Conservation (phyloP, 495 filamentous ascomycete genomes). For the Trichoderma reesei region DNA sequence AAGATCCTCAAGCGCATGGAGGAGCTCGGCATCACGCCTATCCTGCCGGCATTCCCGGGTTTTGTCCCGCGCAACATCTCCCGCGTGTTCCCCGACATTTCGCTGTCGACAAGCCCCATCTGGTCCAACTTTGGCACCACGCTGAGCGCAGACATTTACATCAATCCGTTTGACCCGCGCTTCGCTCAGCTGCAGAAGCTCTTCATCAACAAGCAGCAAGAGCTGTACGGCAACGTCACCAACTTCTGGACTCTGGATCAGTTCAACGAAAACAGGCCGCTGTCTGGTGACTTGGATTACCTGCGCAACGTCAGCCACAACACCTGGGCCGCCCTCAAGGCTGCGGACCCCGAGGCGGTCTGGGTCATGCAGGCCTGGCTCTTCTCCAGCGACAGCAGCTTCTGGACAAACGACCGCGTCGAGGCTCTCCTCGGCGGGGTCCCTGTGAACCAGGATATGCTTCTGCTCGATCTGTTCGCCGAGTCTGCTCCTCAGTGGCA, state of each 20-base stretch:
- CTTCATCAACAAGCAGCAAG: slow-evolving; percentile 40
- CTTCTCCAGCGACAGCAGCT: slow-evolving; percentile 33
- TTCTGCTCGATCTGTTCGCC: slow-evolving; percentile 44
- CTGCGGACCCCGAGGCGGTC: slow-evolving; percentile 37
- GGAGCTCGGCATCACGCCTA: slow-evolving; percentile 46
- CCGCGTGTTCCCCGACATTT: slow-evolving; percentile 32
- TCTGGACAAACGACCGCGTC: slow-evolving; percentile 42
- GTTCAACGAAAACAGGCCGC: slow-evolving; percentile 44
- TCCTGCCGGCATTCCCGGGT: slow-evolving; percentile 39
- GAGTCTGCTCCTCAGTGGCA: slow-evolving; percentile 43
- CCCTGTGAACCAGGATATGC: slow-evolving; percentile 34
- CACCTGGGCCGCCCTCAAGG: slow-evolving; percentile 37
- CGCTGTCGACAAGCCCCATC: slow-evolving; percentile 35
- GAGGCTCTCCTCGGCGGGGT: slow-evolving; percentile 43
- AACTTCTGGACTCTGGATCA: slow-evolving; percentile 45
- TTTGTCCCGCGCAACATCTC: slow-evolving; percentile 36
- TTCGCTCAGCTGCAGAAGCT: slow-evolving; percentile 36
- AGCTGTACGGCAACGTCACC: slow-evolving; percentile 40
- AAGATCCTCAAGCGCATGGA: slow-evolving; percentile 42
- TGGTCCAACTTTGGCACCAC: slow-evolving; percentile 34
- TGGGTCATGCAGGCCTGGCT: slow-evolving; percentile 51
- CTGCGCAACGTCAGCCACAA: slow-evolving; percentile 37
- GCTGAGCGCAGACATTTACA: slow-evolving; percentile 41
- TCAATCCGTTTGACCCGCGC: slow-evolving; percentile 39
- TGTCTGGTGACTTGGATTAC: slow-evolving; percentile 36